These are phyloP conservation scores for Pseudocercospora crystallina DNA, from an alignment of 2,329 filamentous ascomycete genomes.

Conservation along the genomic window DNA sequence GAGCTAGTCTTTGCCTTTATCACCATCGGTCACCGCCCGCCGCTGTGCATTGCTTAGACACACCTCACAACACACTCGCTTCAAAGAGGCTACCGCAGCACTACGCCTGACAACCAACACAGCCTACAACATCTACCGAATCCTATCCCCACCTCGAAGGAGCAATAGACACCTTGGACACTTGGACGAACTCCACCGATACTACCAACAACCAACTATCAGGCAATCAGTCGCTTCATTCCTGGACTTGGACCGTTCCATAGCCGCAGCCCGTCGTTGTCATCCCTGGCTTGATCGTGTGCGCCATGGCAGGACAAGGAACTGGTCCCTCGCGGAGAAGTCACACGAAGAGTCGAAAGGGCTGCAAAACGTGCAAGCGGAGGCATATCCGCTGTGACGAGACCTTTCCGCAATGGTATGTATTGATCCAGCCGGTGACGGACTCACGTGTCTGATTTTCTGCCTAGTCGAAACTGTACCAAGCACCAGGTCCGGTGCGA, in stretches of 20 bases:
- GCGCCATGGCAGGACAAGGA: conserved; percentile 83
- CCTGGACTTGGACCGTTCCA: not conserved
- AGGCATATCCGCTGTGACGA: conserved; percentile 98
- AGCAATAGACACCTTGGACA: not conserved
- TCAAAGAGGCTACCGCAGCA: conserved; percentile 1
- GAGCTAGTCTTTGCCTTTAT: not conserved
- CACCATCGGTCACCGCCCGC: not conserved
- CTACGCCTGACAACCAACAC: not conserved
- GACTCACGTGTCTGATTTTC: conserved; percentile 3
- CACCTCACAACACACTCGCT: not conserved
- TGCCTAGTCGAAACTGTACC: conserved; percentile 84
- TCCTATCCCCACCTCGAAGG: conserved; percentile 2
- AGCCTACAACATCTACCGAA: not conserved
- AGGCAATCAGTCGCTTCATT: too few species aligned
- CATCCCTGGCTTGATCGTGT: conserved; percentile 1
- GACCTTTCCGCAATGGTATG: conserved; percentile 93
- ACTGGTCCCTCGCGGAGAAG: conserved; percentile 87
- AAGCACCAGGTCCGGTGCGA: conserved; percentile 99
- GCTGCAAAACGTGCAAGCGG: conserved; percentile 96
- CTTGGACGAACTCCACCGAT: too few species aligned
- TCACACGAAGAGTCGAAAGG: conserved; percentile 98
- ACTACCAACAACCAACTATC: too few species aligned
- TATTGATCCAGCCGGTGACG: not conserved
- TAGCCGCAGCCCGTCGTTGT: too few species aligned
- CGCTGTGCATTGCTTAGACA: not conserved